phyloP scores from a whole-genome alignment of 192 early-diverging fungal genomes.

The Linnemannia hyalina region DNA sequence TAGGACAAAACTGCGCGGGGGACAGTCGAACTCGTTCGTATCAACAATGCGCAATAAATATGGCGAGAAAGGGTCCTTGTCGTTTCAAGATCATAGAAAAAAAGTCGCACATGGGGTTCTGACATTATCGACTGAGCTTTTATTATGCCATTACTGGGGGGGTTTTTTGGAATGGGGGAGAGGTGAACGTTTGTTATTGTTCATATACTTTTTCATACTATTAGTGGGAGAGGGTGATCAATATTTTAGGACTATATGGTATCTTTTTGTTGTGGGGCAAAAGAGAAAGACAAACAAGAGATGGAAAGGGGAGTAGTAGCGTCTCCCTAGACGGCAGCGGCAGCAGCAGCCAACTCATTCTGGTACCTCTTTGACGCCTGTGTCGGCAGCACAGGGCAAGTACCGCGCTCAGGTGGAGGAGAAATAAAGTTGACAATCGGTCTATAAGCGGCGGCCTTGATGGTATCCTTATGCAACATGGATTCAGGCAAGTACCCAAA shows the following conservation, averaged over 20 bases:
- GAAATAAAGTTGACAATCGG: conserved; percentile 27
- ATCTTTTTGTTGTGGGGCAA: background rate
- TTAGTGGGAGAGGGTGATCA: background rate
- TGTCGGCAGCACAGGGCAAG: conserved; percentile 19
- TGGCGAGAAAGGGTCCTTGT: too few relatives aligned
- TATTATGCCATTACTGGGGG: too few relatives aligned
- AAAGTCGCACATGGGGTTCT: too few relatives aligned
- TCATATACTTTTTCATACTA: background rate
- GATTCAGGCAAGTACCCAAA: conserved; percentile 32
- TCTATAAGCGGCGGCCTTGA: conserved; percentile 31
- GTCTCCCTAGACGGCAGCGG: background rate
- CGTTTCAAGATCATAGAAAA: too few relatives aligned
- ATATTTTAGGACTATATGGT: background rate
- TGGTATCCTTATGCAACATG: conserved; percentile 32
- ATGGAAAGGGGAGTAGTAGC: background rate
- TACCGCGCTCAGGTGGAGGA: conserved; percentile 21
- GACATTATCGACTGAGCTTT: too few relatives aligned
- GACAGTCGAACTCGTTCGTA: too few relatives aligned
- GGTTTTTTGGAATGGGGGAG: too few relatives aligned
- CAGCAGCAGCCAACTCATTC: background rate
- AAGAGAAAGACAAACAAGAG: background rate
- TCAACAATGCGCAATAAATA: too few relatives aligned
- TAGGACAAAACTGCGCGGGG: too few relatives aligned
- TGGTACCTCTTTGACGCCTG: conserved; percentile 32
- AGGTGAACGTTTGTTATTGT: too few relatives aligned